Conservation (phyloP, 164 flowering plant genomes). For the Stephania cephalantha region DNA sequence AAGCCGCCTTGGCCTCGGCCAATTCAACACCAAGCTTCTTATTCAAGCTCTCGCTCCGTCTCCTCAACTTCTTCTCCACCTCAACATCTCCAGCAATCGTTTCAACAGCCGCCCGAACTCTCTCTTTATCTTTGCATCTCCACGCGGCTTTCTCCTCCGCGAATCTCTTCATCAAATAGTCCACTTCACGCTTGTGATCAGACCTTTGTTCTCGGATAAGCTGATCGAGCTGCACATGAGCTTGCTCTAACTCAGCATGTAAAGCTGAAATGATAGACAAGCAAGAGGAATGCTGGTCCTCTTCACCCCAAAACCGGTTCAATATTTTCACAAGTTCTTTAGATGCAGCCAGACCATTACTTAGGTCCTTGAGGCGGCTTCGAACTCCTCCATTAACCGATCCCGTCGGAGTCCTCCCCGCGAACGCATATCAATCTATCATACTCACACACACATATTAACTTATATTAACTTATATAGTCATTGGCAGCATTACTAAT, state of each 20-base stretch:
- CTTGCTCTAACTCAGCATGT: conserved; percentile 84
- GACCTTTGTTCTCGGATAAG: conserved; percentile 65
- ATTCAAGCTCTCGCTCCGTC: conserved; percentile 71
- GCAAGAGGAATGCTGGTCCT: conserved; percentile 67
- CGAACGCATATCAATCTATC: conserved; percentile 67
- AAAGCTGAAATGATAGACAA: conserved; percentile 77
- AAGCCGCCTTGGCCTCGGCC: conserved; percentile 52
- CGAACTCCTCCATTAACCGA: conserved; percentile 38
- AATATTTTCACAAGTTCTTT: conserved; percentile 83
- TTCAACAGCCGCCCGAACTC: conserved; percentile 59
- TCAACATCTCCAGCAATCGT: conserved; percentile 71
- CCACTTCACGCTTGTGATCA: conserved; percentile 43
- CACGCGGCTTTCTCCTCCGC: conserved; percentile 80
- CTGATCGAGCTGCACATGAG: conserved; percentile 64
- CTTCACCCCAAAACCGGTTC: conserved; percentile 71
- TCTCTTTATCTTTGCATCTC: conserved; percentile 63
- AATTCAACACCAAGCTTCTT: conserved; percentile 80
- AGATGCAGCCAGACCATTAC: conserved; percentile 72
- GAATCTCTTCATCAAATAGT: conserved; percentile 57
- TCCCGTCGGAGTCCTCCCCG: conserved; percentile 43
- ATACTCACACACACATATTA: background rate
- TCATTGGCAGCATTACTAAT: background rate
- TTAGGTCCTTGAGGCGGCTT: conserved; percentile 64
- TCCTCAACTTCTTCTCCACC: conserved; percentile 73
- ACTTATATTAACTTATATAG: background rate